Evolutionary conservation across 1,139 yeast species (phyloP).

Genomic region (Hansenula sp.): DNA sequence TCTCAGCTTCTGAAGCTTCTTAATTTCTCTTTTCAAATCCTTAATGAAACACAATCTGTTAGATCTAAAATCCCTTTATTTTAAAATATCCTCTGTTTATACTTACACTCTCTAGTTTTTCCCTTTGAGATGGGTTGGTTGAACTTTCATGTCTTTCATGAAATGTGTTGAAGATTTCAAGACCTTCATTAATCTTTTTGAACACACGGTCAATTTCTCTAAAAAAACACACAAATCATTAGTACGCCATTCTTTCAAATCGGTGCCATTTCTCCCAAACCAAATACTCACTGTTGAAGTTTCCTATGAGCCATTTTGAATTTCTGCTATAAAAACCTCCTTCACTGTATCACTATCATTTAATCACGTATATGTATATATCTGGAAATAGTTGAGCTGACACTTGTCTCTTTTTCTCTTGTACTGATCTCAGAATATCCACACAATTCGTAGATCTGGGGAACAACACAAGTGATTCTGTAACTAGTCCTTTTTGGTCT

Average conservation of each 20-base stretch:
- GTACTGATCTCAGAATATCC: too few relatives aligned
- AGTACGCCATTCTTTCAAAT: too few relatives aligned
- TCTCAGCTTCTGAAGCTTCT: constrained; percentile 67
- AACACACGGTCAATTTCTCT: constrained; percentile 71
- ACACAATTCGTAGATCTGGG: too few relatives aligned
- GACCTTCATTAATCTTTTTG: constrained; percentile 74
- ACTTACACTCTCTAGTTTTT: constrained; percentile 49
- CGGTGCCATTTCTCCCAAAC: too few relatives aligned
- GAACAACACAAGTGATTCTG: too few relatives aligned
- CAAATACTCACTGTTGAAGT: constrained; percentile 48
- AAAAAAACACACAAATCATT: too few relatives aligned
- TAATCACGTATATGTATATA: neutral
- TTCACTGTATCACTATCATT: constrained; percentile 5
- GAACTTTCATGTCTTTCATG: constrained; percentile 65
- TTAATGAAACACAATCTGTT: too few relatives aligned
- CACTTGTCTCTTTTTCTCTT: too few relatives aligned
- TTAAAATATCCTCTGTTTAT: too few relatives aligned
- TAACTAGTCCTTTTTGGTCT: too few relatives aligned
- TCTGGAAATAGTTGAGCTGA: too few relatives aligned
- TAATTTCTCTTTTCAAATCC: constrained; percentile 72
- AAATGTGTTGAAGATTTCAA: constrained; percentile 62
- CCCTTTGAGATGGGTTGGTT: constrained; percentile 65
- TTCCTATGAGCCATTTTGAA: constrained; percentile 59
- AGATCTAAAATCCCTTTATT: too few relatives aligned
- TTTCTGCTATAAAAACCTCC: neutral